A percentile compares a stretch with the other conserved stretches of the same genome.
Conservation (phyloP, 352 stramenopile genomes). For the Globisporangium heterothallicum region DNA sequence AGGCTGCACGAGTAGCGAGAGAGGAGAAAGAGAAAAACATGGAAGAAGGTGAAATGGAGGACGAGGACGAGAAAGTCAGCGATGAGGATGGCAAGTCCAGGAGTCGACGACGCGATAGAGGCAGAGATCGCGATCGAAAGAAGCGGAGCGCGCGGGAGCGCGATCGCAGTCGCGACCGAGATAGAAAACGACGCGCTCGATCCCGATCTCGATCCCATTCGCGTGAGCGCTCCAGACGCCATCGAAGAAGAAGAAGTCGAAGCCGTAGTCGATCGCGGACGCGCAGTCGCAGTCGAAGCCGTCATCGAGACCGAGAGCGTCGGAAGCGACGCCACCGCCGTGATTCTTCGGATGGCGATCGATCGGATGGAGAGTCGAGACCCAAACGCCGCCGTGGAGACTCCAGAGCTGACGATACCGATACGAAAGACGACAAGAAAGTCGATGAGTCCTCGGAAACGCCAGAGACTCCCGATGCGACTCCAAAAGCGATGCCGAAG, state of each 20-base stretch:
- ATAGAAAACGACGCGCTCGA: conserved; percentile 13
- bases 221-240: conserved; percentile 22
- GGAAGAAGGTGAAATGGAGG: conserved; percentile 3
- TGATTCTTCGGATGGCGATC: conserved; percentile 13
- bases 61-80: conserved; percentile 1
- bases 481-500: conserved; percentile 22
- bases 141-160: conserved; percentile 12
- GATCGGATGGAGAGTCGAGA: conserved; percentile 4
- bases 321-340: conserved; percentile 13
- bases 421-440: not conserved
- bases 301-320: conserved; percentile 10
- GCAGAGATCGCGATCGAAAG: conserved; percentile 2
- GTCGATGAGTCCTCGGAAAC: not conserved
- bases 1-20: conserved; percentile 3
- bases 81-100: not conserved
- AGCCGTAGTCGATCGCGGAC: conserved; percentile 21
- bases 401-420: conserved; percentile 2
- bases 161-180: conserved; percentile 10
- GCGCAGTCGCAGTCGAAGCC: conserved; percentile 27
- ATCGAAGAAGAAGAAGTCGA: conserved; percentile 11
- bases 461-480: not conserved
- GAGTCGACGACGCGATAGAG: not conserved
- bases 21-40: conserved; percentile 9
- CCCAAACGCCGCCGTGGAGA: conserved; percentile 10
- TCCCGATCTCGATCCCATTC: conserved; percentile 24